A percentile compares a stretch with the other conserved stretches of the same genome.
phyloP scores from a whole-genome alignment of 2,329 filamentous ascomycete species.

The Pseudogymnoascus sp. region DNA sequence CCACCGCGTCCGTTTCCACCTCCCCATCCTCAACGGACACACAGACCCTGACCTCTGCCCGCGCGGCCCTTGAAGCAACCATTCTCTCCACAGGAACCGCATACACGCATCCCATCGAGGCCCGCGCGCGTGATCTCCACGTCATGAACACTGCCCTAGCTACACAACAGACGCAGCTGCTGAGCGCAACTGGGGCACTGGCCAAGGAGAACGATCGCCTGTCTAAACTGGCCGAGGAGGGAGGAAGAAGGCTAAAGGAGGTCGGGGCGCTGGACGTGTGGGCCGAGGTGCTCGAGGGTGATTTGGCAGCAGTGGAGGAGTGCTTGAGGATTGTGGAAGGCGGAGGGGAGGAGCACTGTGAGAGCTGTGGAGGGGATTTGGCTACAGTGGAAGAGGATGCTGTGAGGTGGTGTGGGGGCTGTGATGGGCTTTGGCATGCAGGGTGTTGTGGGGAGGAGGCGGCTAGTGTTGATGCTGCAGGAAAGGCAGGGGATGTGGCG shows the following conservation, averaged over 20 bases:
- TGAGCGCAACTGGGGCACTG: constrained; percentile 50
- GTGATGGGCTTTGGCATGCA: neutral
- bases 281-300: constrained; percentile 70
- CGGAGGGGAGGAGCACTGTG: neutral
- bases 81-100: constrained; percentile 51
- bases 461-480: neutral
- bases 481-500: neutral
- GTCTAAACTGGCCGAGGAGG: constrained; percentile 52
- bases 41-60: constrained; percentile 44
- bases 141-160: constrained; percentile 56
- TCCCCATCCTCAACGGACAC: constrained; percentile 21
- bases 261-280: constrained; percentile 78
- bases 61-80: constrained; percentile 50
- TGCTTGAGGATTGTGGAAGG: constrained; percentile 47
- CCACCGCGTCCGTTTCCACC: constrained; percentile 8
- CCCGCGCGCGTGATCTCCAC: constrained; percentile 62
- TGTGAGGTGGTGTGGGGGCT: neutral
- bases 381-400: constrained; percentile 10
- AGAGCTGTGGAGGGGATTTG: constrained; percentile 7
- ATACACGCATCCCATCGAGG: constrained; percentile 59
- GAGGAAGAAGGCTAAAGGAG: constrained; percentile 62
- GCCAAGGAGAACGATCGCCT: constrained; percentile 58
- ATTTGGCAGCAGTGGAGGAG: constrained; percentile 57
- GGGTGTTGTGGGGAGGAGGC: neutral
- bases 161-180: constrained; percentile 59